A percentile compares a stretch with the other conserved stretches of the same genome.
Evolutionary conservation across 2,329 filamentous ascomycete genomes (phyloP).

Genomic region (Tolypocladium guangdongense): DNA sequence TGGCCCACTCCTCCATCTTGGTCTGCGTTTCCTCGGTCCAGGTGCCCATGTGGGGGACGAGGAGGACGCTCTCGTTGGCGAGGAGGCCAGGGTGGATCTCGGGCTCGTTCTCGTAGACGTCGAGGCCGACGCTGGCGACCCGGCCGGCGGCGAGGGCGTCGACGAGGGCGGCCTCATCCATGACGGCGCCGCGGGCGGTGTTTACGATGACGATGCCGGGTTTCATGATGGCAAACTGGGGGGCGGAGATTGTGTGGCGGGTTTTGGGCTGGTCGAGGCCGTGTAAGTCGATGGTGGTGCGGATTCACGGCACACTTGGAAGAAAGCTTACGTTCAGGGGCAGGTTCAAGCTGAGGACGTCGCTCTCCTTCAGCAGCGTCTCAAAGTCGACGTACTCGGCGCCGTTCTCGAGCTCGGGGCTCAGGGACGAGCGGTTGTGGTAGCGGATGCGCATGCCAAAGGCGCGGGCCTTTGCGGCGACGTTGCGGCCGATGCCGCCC

Average conservation of each 20-base stretch:
- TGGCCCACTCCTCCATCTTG: slow-evolving; percentile 66
- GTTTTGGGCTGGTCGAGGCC: slow-evolving; percentile 42
- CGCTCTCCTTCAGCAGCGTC: slow-evolving; percentile 55
- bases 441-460: slow-evolving; percentile 72
- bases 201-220: slow-evolving; percentile 67
- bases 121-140: slow-evolving; percentile 61
- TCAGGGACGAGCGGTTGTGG: slow-evolving; percentile 56
- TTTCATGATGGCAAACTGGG: slow-evolving; percentile 70
- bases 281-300: background rate
- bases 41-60: slow-evolving; percentile 81
- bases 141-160: slow-evolving; percentile 58
- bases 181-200: slow-evolving; percentile 71
- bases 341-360: slow-evolving; percentile 71
- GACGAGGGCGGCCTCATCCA: slow-evolving; percentile 73
- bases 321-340: slow-evolving; percentile 51
- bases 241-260: slow-evolving; percentile 60
- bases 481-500: slow-evolving; percentile 72
- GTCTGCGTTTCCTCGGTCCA: slow-evolving; percentile 57
- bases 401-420: slow-evolving; percentile 41
- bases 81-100: slow-evolving; percentile 62
- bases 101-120: slow-evolving; percentile 78
- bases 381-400: slow-evolving; percentile 65
- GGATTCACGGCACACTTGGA: background rate
- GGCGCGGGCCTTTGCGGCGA: slow-evolving; percentile 61
- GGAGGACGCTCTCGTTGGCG: slow-evolving; percentile 57